Evolutionary conservation across 2,329 filamentous ascomycete species (phyloP).

Genomic region (Fusarium tricinctum): DNA sequence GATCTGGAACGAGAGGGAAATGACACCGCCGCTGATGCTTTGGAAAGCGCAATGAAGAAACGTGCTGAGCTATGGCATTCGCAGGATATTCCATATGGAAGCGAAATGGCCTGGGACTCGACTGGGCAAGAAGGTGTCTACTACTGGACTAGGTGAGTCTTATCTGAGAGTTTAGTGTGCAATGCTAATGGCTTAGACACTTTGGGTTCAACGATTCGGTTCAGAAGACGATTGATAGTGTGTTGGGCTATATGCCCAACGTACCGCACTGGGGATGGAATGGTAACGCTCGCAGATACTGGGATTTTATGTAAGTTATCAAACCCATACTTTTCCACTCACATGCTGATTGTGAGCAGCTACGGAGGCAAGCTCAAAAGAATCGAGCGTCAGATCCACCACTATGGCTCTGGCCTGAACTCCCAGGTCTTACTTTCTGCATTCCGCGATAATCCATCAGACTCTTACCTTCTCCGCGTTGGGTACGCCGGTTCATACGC

Average conservation of each 20-base stretch:
- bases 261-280: constrained; percentile 74
- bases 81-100: constrained; percentile 68
- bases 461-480: constrained; percentile 65
- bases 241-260: constrained; percentile 69
- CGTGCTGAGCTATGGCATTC: constrained; percentile 66
- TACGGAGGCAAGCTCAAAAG: constrained; percentile 60
- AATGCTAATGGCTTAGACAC: constrained; percentile 53
- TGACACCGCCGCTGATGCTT: constrained; percentile 54
- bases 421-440: constrained; percentile 66
- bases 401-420: constrained; percentile 72
- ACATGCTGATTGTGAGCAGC: constrained; percentile 38
- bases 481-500: constrained; percentile 68
- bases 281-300: constrained; percentile 71
- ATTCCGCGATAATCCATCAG: constrained; percentile 62
- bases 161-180: accelerated
- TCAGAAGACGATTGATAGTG: constrained; percentile 65
- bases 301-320: constrained; percentile 66
- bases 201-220: constrained; percentile 63
- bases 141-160: constrained; percentile 64
- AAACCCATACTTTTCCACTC: too few species aligned
- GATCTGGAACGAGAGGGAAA: constrained; percentile 65
- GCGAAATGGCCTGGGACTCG: constrained; percentile 74
- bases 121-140: constrained; percentile 74
- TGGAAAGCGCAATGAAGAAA: constrained; percentile 63
- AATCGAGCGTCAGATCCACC: constrained; percentile 65